A percentile compares a stretch with the other conserved stretches of the same genome.
phyloP scores from a whole-genome alignment of 1,284 basidiomycete genomes.

The Leccinum solheimii region DNA sequence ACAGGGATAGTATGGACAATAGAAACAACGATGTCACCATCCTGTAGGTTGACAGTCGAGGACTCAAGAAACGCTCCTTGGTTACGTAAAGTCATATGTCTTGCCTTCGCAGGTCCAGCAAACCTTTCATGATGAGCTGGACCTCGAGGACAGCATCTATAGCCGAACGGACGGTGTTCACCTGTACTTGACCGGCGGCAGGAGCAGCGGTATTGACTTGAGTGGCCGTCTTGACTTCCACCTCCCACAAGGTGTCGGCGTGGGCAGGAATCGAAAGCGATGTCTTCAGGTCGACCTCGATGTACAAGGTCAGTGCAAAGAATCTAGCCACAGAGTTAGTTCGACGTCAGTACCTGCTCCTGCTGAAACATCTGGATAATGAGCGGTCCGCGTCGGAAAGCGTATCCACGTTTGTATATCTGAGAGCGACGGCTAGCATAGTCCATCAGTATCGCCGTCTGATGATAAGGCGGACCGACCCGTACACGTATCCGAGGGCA shows the following conservation, averaged over 20 bases:
- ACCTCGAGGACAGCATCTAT: conserved; percentile 75
- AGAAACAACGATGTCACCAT: background rate
- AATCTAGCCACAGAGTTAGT: background rate
- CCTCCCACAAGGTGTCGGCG: conserved; percentile 76
- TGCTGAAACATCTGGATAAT: conserved; percentile 81
- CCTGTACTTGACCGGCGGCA: conserved; percentile 50
- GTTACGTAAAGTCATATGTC: conserved; percentile 23
- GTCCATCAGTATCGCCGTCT: conserved; percentile 11
- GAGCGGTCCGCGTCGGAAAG: conserved; percentile 65
- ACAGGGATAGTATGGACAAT: background rate
- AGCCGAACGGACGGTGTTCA: conserved; percentile 39
- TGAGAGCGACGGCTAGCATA: conserved; percentile 62
- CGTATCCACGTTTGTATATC: conserved; percentile 76
- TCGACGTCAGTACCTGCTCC: conserved; percentile 57
- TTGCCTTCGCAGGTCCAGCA: conserved; percentile 66
- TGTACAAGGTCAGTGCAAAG: conserved; percentile 8
- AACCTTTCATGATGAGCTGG: conserved; percentile 75
- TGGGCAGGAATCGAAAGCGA: conserved; percentile 71
- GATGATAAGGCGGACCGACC: conserved; percentile 6
- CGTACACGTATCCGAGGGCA: conserved; percentile 71
- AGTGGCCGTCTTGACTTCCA: conserved; percentile 76
- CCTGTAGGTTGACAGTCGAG: background rate
- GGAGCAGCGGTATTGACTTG: conserved; percentile 74
- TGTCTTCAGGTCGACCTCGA: conserved; percentile 67
- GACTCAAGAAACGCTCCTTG: background rate